phyloP scores from a whole-genome alignment of 75 land plant genomes.

The Sequoia sempervirens region DNA sequence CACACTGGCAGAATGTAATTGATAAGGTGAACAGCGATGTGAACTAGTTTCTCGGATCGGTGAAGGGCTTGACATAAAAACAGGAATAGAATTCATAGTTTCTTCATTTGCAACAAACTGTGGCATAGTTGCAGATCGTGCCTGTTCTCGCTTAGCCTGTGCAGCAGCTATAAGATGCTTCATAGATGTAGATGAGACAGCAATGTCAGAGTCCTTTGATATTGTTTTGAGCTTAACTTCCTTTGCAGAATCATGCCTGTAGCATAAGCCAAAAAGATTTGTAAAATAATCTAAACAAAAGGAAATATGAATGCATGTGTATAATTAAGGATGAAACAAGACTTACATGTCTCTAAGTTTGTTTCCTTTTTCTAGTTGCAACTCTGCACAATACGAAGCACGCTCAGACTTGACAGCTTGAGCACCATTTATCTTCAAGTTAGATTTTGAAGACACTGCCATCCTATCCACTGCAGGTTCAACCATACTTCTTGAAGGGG shows the following conservation, averaged over 20 bases:
- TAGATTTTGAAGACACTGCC: constrained; percentile 26
- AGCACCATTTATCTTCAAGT: constrained; percentile 3
- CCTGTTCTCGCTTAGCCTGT: constrained; percentile 60
- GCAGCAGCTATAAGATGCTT: constrained; percentile 78
- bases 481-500: not conserved
- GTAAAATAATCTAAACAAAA: not conserved
- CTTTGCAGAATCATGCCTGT: constrained; percentile 41
- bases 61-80: constrained; percentile 31
- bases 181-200: constrained; percentile 49
- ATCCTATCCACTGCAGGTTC: constrained; percentile 7
- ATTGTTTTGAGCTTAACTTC: constrained; percentile 25
- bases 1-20: constrained; percentile 15
- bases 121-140: constrained; percentile 28
- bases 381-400: not conserved
- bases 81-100: constrained; percentile 15
- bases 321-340: not conserved
- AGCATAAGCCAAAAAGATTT: constrained; percentile 7
- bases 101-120: constrained; percentile 18
- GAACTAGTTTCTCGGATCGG: constrained; percentile 40
- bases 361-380: constrained; percentile 10
- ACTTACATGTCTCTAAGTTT: constrained; percentile 23
- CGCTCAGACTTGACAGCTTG: constrained; percentile 11
- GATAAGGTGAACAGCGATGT: constrained; percentile 28
- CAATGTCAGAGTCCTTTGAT: constrained; percentile 17
- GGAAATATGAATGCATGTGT: not conserved